A percentile compares a stretch with the other conserved stretches of the same genome.
phyloP scores from a whole-genome alignment of 148 eudicot species.

The Chenopodium suecicum region DNA sequence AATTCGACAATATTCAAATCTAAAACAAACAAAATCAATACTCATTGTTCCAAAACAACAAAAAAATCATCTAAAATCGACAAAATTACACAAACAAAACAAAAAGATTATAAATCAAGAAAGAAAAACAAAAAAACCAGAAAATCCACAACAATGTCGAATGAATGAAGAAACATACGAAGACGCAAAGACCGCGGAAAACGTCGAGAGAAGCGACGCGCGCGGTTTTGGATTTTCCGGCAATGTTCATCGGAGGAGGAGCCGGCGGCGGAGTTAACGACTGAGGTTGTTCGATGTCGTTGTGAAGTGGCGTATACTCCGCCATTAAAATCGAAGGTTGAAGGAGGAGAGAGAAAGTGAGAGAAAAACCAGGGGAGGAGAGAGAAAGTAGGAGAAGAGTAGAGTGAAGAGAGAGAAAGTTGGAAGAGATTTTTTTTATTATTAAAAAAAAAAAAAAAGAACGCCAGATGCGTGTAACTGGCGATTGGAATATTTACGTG shows the following conservation, averaged over 20 bases:
- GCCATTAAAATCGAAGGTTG: conserved; percentile 25
- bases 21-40: neutral
- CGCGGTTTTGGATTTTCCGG: conserved; percentile 22
- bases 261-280: neutral
- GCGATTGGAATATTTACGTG: conserved; percentile 23
- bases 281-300: conserved; percentile 30
- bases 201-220: conserved; percentile 73
- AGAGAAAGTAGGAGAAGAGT: neutral
- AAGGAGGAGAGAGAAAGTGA: neutral
- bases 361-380: conserved; percentile 3
- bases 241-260: conserved; percentile 23
- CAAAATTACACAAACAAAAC: too few relatives aligned
- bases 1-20: neutral
- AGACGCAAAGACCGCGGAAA: conserved; percentile 66
- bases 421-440: neutral
- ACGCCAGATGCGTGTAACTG: conserved; percentile 26
- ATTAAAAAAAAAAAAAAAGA: neutral
- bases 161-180: conserved; percentile 30
- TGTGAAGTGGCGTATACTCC: conserved; percentile 36
- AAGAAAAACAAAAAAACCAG: neutral
- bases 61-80: neutral
- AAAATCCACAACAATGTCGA: too few relatives aligned
- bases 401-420: neutral
- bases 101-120: neutral
- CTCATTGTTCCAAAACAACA: neutral